phyloP scores from a whole-genome alignment of 2,329 filamentous ascomycete genomes.

The Trichoderma atrobrunneum region DNA sequence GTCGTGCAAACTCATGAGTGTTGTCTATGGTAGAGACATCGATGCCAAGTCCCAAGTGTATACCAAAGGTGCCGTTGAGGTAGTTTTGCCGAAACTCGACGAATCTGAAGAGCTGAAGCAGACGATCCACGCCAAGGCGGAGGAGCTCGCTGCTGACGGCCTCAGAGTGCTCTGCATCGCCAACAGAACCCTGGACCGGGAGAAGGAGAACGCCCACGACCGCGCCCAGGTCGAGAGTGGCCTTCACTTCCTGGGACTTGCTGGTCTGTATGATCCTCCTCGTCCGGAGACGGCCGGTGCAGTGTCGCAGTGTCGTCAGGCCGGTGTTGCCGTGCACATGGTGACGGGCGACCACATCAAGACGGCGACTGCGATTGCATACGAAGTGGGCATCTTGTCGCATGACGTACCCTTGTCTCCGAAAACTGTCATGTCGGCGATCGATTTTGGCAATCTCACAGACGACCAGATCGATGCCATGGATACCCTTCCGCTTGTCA shows the following conservation, averaged over 20 bases:
- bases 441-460: slow-evolving; percentile 60
- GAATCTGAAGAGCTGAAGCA: slow-evolving; percentile 46
- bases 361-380: slow-evolving; percentile 64
- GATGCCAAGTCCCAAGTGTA: slow-evolving; percentile 44
- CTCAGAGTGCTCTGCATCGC: slow-evolving; percentile 69
- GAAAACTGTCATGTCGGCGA: slow-evolving; percentile 58
- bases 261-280: slow-evolving; percentile 71
- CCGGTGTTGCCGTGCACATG: slow-evolving; percentile 67
- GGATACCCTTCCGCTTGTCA: slow-evolving; percentile 60
- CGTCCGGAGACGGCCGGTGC: slow-evolving; percentile 63
- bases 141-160: slow-evolving; percentile 59
- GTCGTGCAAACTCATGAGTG: slow-evolving; percentile 71
- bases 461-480: slow-evolving; percentile 62
- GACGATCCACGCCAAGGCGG: slow-evolving; percentile 48
- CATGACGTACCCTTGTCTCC: slow-evolving; percentile 35
- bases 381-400: slow-evolving; percentile 60
- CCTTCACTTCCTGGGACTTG: slow-evolving; percentile 65
- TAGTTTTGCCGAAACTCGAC: slow-evolving; percentile 52
- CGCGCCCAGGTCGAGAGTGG: slow-evolving; percentile 55
- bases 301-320: slow-evolving; percentile 56
- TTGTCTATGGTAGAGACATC: slow-evolving; percentile 52
- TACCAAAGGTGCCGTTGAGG: slow-evolving; percentile 58
- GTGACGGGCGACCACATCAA: slow-evolving; percentile 67
- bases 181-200: slow-evolving; percentile 42
- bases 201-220: slow-evolving; percentile 39